Evolutionary conservation across 108 stramenopile genomes (phyloP), one percentile per base, ranked within the genome.

Genomic region (Schizochytrium sp.): DNA sequence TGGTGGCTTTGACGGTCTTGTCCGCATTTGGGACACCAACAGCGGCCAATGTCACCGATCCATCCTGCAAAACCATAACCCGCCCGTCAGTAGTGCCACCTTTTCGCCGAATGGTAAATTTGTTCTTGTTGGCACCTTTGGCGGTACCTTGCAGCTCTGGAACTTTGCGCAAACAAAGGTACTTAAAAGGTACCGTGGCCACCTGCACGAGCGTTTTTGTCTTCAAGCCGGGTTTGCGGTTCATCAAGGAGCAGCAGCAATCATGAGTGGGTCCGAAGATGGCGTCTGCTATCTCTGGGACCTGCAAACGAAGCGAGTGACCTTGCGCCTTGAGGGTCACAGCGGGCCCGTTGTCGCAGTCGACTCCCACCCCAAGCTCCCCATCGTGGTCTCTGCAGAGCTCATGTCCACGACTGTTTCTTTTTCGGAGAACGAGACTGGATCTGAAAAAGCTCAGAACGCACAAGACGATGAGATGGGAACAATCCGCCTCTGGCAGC

Each of bases 21-120:
- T 60, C 8, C 43, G 43, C 47, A 12, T 88, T 16, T 43, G 29
- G 71, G 41, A 88, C 48, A 6, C 12, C 25, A 16, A 10, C 45
- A 3, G 23, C 21, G 10, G 21, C 10, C 88, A 28, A 5, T 88
- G 41, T 25, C 45, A 21, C 45, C 72, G 41, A 18, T 44, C 41
- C 72, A 43, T 44, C 25, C 34, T 44, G 71, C 88, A 48, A 10
- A 48, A 44, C 21, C 72, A 44, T 10, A 21, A 96, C 92, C 95
- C 95, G 8, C 95, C 97, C 5, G 95, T 97, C 58, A 94, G 92
- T 34, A 91, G 92, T 72, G 96, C 96, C 4, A 92, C 90, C 25
- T 98, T 95, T 88, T 93, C 94, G 58, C 97, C 98, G 89, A 98
- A 98, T 92, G 97, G 97, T 5, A 96, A 95, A 44, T 90, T 87